Base-by-base conservation (phyloP, 495 filamentous ascomycete genomes). In the Neurospora sp. region DNA sequence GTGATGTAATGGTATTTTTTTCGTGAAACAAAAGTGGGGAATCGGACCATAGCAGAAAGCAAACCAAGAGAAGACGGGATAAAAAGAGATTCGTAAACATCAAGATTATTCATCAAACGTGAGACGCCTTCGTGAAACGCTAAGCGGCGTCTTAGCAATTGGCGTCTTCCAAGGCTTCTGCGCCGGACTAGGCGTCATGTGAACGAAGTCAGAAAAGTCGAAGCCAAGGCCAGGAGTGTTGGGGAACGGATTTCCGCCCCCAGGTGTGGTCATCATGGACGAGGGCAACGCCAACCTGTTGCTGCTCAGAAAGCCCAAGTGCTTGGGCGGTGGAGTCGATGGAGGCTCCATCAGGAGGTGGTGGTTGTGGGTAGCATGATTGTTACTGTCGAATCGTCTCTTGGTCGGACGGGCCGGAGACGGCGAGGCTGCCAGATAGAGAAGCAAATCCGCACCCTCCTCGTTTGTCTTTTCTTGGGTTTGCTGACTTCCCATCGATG, bases 201-300 rank as follows among this genome's bases (percentile, higher is more conserved):
- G 97, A 73, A 98, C 91, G 79, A 97, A 99, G 79, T 98, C 96
- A 8, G 94, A 90, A 82, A 98, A 97, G 83, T 98, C 96, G 83
- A 98, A 97, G 73, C 89, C 89, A 71, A 87, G 82, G 8, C 84
- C 84, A 1, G 90, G 90, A 3, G 90, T 91, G 65, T 81, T 84
- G 35, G 88, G 86, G 73, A 90, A 89, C 6, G 89, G 83, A 53
- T 83, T 86, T 41, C 84, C 85, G 18, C 90, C 90, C 59, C 91
- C 91, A 6, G 93, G 91, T 8, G 93, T 96, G n/a, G 92, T 91
- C 91, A 94, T 93, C 86, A 93, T 92, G 20, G 94, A 97, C 9
- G 92, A 93, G 22, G 92, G 93, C 39, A 97, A 85, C 14, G 89
- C 89, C 16, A 92, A 87, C 70, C 82, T 84, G 72, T 75, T 74